These are phyloP conservation scores for Lenwebbia sp. DNA, from an alignment of 345 rosid genomes.

Conservation along the genomic window DNA sequence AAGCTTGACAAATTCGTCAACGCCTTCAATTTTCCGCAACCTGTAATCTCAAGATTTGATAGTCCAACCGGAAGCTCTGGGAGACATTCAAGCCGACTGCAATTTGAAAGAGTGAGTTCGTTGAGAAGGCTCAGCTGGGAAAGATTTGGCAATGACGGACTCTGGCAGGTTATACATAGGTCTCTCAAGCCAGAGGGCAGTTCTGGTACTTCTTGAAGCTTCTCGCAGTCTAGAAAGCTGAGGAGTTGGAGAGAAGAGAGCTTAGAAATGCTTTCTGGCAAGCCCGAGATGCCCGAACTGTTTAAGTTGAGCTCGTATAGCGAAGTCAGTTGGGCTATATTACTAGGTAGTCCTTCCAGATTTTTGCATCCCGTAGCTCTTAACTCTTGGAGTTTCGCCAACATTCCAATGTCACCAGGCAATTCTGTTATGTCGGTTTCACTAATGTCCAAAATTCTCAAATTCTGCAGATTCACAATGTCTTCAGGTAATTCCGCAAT, in stretches of 20 bases:
- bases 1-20: neutral
- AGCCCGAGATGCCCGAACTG: neutral
- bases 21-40: neutral
- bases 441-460: neutral
- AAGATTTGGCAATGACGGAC: neutral
- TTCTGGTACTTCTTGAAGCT: neutral
- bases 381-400: neutral
- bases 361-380: neutral
- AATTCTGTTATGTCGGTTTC: neutral
- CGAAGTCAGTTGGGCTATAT: neutral
- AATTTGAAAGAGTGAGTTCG: neutral
- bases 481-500: neutral
- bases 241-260: neutral
- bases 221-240: rapidly evolving
- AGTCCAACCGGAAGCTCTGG: neutral
- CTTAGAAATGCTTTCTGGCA: neutral
- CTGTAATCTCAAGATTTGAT: neutral
- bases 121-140: neutral
- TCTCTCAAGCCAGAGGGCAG: neutral
- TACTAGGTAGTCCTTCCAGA: neutral
- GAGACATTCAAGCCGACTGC: neutral
- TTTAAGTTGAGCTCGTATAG: neutral
- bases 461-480: neutral
- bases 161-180: neutral
- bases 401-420: neutral